A percentile compares a stretch with the other conserved stretches of the same genome.
Conservation (phyloP, 2,329 filamentous ascomycete genomes). For the Colletotrichum sojae region DNA sequence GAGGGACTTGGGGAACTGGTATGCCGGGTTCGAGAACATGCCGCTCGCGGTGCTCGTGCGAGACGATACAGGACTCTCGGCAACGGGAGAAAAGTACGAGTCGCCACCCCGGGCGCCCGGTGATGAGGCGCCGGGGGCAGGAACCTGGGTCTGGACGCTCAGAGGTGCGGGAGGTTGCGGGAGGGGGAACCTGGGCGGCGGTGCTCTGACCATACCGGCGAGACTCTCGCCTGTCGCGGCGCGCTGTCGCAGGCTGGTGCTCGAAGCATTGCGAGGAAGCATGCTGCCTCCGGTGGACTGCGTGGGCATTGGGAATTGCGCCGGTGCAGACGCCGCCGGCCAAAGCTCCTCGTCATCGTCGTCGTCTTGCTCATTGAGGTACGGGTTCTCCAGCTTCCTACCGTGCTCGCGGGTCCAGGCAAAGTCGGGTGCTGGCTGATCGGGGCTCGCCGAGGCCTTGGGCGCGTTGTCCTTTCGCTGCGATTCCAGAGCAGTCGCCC, state of each 20-base stretch:
- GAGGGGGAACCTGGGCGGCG: constrained; percentile 81
- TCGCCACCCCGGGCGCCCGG: constrained; percentile 76
- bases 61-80: constrained; percentile 83
- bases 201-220: constrained; percentile 69
- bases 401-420: constrained; percentile 81
- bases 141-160: constrained; percentile 75
- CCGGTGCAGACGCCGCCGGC: constrained; percentile 51
- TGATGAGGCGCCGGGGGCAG: constrained; percentile 62
- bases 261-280: constrained; percentile 78
- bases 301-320: constrained; percentile 51
- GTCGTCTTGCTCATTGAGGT: constrained; percentile 75
- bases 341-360: constrained; percentile 71
- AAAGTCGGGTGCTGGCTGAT: constrained; percentile 79
- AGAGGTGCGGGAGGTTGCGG: constrained; percentile 71
- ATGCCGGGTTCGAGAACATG: constrained; percentile 72
- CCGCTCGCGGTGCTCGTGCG: constrained; percentile 82
- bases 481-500: constrained; percentile 83
- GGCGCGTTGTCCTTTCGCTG: constrained; percentile 77
- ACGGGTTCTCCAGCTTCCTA: constrained; percentile 83
- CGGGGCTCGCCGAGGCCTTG: constrained; percentile 61
- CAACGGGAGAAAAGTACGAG: constrained; percentile 93
- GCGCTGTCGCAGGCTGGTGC: constrained; percentile 79
- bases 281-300: constrained; percentile 56
- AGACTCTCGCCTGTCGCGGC: constrained; percentile 82
- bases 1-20: constrained; percentile 81